Base-by-base conservation (phyloP, 2,329 filamentous ascomycete genomes). In the Phialophora chinensis region DNA sequence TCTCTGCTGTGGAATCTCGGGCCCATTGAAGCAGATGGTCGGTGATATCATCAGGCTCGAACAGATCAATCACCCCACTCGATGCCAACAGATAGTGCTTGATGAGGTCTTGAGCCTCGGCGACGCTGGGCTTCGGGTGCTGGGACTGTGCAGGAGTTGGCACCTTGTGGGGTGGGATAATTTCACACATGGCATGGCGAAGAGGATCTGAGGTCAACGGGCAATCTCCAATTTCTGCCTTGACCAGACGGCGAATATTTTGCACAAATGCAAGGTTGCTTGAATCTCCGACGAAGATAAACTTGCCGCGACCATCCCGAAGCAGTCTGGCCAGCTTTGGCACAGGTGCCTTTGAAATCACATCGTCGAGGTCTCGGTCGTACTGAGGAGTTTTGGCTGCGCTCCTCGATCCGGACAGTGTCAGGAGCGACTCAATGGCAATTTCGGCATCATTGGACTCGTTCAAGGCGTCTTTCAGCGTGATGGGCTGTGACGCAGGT, bases 201-300 rank as follows among this genome's bases (percentile, higher is more conserved):
- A 77, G 77, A 33, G 74, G 77, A 60, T 80, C 79, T 31, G 79
- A 77, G 3, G 79, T 80, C 25, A 80, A 75, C 20, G 75, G 75
- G 57, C 79, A 80, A 14, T 77, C 76, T 12, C 81, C 81, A 25
- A 82, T 79, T 23, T 79, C 78, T 11, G 79, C 78, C 3, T 81
- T 80, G 7, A 84, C 80, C 5, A 85, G 77, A 53, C 83, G 80
- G 38, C 83, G 80, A 14, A 85, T 82, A 62, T 81, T 84, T 70
- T 85, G 83, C 42, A 85, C 70, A 61, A 85, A 85, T 0, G 83
- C 84, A 55, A 85, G 74, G 56, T 82, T 84, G 38, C 83, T 83
- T 44, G 82, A 85, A 66, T 85, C 83, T 14, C 83, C 83, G 31
- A 85, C 82, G 69, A 84, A 85, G 72, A 85, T 84, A 58, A 83